Evolutionary conservation across 1,284 basidiomycete species (phyloP), one percentile per base, ranked within the genome.

Genomic region (Schizophyllum commune): DNA sequence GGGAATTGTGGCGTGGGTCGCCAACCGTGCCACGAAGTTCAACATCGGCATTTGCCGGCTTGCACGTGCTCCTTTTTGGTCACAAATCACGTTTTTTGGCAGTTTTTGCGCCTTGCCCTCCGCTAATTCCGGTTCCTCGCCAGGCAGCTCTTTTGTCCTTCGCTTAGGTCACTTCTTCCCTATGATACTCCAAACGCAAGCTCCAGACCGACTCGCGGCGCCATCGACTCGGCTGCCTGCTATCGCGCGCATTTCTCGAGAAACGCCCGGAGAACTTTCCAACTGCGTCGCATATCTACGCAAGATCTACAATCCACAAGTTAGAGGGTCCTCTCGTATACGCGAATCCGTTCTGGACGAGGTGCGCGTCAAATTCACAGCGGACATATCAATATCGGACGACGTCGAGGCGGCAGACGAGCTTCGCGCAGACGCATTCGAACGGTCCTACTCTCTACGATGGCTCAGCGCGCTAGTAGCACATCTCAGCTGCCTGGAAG

Each of bases 391-490:
- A 11, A 0, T 61, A 62, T 13, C 3, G 11, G 19, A 57, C 47
- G 7, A 47, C 60, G 1, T 19, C 19, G 56, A 34, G 19, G 56
- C 19, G 3, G 21, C 71, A 9, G 68, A 70, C 52, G 65, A 68
- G 39, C 63, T 77, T 17, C 69, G 73, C 21, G 66, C 73, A 0
- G 90, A 91, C 68, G 66, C 75, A 0, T 92, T 89, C 70, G 91
- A 92, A 70, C 80, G 86, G 9, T 71, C 80, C 0, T 85, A 88
- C 65, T 78, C 86, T 0, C 78, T 90, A 13, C 81, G 81, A 61
- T 93, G 90, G 90, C 77, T 93, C 20, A 87, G 82, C 1, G 72
- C 80, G 1, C 77, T 91, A 55, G 73, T 91, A 22, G 67, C 72
- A 0, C 66, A 73, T 19, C 60, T 68, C 15, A 47, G 39, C 39